phyloP scores from a whole-genome alignment of 331 rosid genomes.

The Malus hybrid region DNA sequence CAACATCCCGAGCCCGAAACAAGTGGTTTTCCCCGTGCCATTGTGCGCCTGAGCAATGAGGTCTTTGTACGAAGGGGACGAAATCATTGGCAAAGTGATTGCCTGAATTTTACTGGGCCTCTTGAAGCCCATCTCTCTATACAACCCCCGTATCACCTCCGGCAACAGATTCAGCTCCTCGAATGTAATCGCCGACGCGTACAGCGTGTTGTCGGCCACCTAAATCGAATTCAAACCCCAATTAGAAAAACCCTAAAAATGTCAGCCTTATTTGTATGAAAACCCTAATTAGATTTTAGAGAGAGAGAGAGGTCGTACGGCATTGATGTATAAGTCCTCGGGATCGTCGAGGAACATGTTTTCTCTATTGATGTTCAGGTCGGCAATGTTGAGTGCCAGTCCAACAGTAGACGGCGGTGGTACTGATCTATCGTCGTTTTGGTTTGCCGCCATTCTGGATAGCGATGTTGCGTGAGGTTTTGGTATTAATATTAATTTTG shows the following conservation, averaged over 20 bases:
- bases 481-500: too few relatives aligned
- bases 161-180: slow-evolving; percentile 51
- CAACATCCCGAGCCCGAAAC: slow-evolving; percentile 81
- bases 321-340: slow-evolving; percentile 52
- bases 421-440: background rate
- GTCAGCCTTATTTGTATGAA: background rate
- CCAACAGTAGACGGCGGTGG: too few relatives aligned
- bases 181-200: slow-evolving; percentile 41
- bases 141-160: slow-evolving; percentile 60
- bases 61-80: slow-evolving; percentile 53
- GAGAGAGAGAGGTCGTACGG: slow-evolving; percentile 25
- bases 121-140: slow-evolving; percentile 63
- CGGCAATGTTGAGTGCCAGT: slow-evolving; percentile 21
- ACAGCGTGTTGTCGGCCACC: slow-evolving; percentile 41
- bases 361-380: slow-evolving; percentile 29
- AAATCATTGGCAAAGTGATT: slow-evolving; percentile 72
- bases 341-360: slow-evolving; percentile 47
- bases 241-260: background rate
- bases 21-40: slow-evolving; percentile 83
- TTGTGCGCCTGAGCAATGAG: slow-evolving; percentile 49
- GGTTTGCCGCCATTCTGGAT: background rate
- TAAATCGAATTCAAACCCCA: slow-evolving; percentile 14
- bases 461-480: background rate
- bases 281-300: background rate
- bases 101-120: slow-evolving; percentile 82